Evolutionary conservation across 176 grass and related monocot genomes (phyloP), one percentile per base, ranked within the genome.

Genomic region (Bolboschoenus planiculmis): DNA sequence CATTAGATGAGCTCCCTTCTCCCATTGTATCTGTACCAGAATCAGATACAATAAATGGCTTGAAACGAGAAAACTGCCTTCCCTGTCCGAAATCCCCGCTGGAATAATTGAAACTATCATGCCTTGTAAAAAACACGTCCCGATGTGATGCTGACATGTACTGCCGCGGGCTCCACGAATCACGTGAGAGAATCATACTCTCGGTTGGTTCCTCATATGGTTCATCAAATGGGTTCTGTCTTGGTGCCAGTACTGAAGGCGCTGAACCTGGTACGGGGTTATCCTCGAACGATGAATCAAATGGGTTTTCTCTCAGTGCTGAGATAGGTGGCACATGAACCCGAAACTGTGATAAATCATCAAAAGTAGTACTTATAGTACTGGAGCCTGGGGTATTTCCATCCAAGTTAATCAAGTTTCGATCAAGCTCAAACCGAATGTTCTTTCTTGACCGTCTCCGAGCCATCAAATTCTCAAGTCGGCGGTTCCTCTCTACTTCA

Each of bases 401-500:
- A 66, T 89, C 59, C 10, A 85, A 68, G 36, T 91, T 87, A 67
- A 88, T 88, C 43, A 91, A 56, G 47, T 88, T 87, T 36, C 48
- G 89, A 31, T 98, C 89, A 10, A 86, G 50, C 56, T 92, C 88
- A 62, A 91, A 93, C 46, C 62, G 72, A 74, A 96, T 92, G 81
- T 89, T 89, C 67, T 91, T 98, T 91, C 87, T 92, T n/a, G 95
- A 91, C 79, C 91, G 92, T 88, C 95, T 82, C 65, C 87, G 90
- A 46, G 83, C 90, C 81, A 98, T 92, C 84, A 98, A 88, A 75
- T 87, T 87, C 83, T 98, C 95, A 78, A 98, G 91, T n/a, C 95
- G 87, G 11, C 87, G 89, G 83, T 98, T 95, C 68, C 95, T 95
- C 85, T 98, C 95, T 83, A 90, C 71, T 85, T 95, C 95, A 84